Conservation (phyloP, 2,329 filamentous ascomycete species). For the Annulohypoxylon truncatum region DNA sequence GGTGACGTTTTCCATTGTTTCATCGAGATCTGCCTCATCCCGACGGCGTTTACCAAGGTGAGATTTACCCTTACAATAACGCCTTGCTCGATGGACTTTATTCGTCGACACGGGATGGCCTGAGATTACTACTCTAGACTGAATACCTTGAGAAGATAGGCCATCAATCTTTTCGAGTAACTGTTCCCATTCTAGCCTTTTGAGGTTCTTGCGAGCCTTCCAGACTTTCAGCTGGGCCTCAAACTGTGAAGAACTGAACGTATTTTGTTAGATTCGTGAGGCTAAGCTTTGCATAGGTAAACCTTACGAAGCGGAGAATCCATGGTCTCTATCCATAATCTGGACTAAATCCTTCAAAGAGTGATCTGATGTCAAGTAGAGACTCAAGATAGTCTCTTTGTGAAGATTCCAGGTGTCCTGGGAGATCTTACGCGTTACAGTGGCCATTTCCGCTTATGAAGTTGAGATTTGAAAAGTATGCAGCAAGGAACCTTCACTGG, state of each 20-base stretch:
- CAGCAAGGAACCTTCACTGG: neutral
- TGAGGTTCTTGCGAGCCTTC: slow-evolving; percentile 33
- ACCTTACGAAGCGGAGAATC: slow-evolving; percentile 30
- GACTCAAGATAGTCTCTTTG: slow-evolving; percentile 24
- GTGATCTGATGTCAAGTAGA: slow-evolving; percentile 22
- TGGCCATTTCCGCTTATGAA: slow-evolving; percentile 17
- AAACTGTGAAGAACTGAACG: slow-evolving; percentile 23
- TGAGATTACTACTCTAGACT: slow-evolving; percentile 25
- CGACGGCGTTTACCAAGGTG: slow-evolving; percentile 14
- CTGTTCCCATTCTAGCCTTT: slow-evolving; percentile 27
- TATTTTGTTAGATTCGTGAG: neutral
- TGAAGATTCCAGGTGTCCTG: slow-evolving; percentile 20
- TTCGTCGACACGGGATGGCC: slow-evolving; percentile 14
- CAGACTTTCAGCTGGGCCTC: slow-evolving; percentile 31
- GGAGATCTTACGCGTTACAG: slow-evolving; percentile 20
- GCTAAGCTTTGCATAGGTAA: neutral
- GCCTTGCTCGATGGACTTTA: slow-evolving; percentile 23
- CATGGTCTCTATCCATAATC: slow-evolving; percentile 19
- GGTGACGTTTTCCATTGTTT: neutral
- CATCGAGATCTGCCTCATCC: neutral
- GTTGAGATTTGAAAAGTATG: neutral
- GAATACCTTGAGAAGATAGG: neutral
- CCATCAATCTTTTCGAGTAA: slow-evolving; percentile 24
- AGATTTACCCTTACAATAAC: slow-evolving; percentile 3
- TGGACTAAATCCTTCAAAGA: slow-evolving; percentile 7